Percentiles rank a stretch among this genome's conserved stretches.
These are phyloP conservation scores for Trichoderma pleuroti DNA, from an alignment of 2,329 filamentous ascomycete species.

Conservation along the genomic window DNA sequence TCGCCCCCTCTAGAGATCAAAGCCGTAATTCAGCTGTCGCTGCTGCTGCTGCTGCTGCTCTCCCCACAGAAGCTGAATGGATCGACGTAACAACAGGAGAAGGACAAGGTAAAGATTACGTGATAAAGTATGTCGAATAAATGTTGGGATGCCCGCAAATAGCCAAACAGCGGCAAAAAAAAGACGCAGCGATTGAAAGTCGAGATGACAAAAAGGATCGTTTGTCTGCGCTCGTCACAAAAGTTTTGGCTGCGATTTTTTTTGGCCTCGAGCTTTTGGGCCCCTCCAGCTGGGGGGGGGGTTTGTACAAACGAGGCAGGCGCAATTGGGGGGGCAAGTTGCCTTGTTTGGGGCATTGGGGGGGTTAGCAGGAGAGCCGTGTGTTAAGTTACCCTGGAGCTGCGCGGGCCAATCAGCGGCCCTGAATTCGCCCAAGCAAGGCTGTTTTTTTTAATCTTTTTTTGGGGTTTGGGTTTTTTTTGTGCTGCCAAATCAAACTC, in stretches of 20 bases:
- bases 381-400: background rate
- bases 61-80: background rate
- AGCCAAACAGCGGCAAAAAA: background rate
- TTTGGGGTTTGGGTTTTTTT: background rate
- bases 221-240: background rate
- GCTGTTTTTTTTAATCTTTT: background rate
- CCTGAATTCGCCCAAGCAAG: background rate
- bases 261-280: background rate
- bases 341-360: background rate
- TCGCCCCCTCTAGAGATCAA: background rate
- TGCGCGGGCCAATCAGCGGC: background rate
- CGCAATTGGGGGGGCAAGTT: background rate
- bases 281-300: constrained; percentile 8
- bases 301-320: constrained; percentile 14
- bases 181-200: background rate
- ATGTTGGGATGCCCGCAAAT: background rate
- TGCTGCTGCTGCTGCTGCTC: background rate
- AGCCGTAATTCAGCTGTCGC: background rate
- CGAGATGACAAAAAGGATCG: background rate
- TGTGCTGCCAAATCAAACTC: background rate
- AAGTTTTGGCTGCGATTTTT: constrained; percentile 2
- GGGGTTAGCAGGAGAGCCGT: background rate
- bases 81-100: background rate
- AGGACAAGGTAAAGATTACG: background rate
- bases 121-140: background rate